A percentile compares a stretch with the other conserved stretches of the same genome.
phyloP scores from a whole-genome alignment of 345 rosid species.

The Leavenworthia alabamica region DNA sequence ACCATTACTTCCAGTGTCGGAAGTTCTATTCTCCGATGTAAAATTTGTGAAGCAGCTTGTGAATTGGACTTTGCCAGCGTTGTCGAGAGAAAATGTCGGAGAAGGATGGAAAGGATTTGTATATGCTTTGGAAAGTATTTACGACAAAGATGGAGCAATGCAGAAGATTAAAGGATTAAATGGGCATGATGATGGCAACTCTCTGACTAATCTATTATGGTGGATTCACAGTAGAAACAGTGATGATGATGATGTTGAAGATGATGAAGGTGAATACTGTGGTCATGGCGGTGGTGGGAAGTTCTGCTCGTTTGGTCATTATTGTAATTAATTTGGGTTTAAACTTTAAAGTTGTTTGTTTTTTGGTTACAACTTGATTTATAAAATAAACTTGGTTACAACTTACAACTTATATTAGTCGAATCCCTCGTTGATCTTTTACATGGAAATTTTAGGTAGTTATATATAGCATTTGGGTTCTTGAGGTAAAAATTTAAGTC shows the following conservation, averaged over 20 bases:
- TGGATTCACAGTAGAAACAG: slow-evolving; percentile 72
- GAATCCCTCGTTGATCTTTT: neutral
- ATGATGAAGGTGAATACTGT: neutral
- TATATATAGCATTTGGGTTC: too few species aligned
- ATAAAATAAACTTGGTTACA: neutral
- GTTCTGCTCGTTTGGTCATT: slow-evolving; percentile 64
- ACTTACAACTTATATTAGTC: too few species aligned
- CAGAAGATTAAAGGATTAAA: slow-evolving; percentile 52
- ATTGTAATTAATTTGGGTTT: slow-evolving; percentile 65
- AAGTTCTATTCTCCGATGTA: slow-evolving; percentile 63
- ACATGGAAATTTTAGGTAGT: too few species aligned
- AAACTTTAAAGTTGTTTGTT: slow-evolving; percentile 9
- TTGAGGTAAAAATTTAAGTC: too few species aligned
- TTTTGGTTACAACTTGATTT: neutral
- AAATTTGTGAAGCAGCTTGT: slow-evolving; percentile 58
- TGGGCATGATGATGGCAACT: slow-evolving; percentile 70
- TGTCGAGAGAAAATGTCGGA: slow-evolving; percentile 62
- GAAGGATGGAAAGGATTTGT: slow-evolving; percentile 95
- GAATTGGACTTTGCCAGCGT: slow-evolving; percentile 68
- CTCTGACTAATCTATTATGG: slow-evolving; percentile 75
- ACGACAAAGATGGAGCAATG: slow-evolving; percentile 56
- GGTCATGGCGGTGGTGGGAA: slow-evolving; percentile 45
- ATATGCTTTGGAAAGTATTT: slow-evolving; percentile 68
- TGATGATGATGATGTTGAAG: slow-evolving; percentile 31
- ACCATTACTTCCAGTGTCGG: slow-evolving; percentile 61